Evolutionary conservation across 257 asterid species (phyloP), one percentile per base, ranked within the genome.

Genomic region (Gynochthodes officinalis): DNA sequence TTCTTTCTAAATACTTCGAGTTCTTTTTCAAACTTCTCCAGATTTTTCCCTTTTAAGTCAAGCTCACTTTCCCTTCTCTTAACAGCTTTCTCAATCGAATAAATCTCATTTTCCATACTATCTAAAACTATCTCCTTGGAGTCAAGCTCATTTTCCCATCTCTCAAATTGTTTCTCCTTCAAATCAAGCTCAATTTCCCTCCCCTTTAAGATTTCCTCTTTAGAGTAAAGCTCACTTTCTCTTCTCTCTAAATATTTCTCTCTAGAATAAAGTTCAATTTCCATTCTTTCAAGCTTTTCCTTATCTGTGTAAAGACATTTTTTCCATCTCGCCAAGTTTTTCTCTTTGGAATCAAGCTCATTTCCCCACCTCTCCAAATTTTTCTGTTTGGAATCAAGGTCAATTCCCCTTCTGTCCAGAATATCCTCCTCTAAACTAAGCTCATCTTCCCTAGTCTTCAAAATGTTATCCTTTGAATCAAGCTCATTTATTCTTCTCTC

Each of bases 281-380:
- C 7, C 42, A 4, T 30, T 30, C 19, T 18, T 5, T 7, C 65
- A 59, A 59, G 40, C 39, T 59, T n/a, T 32, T 30, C 42, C 64
- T 35, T 28, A 25, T 30, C 18, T 58, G 40, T 39, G 30, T 37
- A 30, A 13, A 60, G 43, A n/a, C 1, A 19, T 19, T 60, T 60
- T 30, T 60, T 43, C 65, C 32, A 75, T 70, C 39, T 44, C 39
- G 64, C 72, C 82, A 75, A 66, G 28, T 73, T 77, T 68, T 55
- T 23, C 70, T 7, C 33, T 43, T 65, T 42, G 23, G 21, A 14
- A 64, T 64, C 19, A 42, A 64, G 30, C 70, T 23, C 70, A 7
- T 46, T 23, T 15, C 21, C 70, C 70, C 53, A 3, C 19, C 10
- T 13, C 15, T 23, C 19, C 7, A 64, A 15, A 21, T 63, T 37